Evolutionary conservation across 345 rosid genomes (phyloP).

Genomic region (Zanthoxylum bungeanum): DNA sequence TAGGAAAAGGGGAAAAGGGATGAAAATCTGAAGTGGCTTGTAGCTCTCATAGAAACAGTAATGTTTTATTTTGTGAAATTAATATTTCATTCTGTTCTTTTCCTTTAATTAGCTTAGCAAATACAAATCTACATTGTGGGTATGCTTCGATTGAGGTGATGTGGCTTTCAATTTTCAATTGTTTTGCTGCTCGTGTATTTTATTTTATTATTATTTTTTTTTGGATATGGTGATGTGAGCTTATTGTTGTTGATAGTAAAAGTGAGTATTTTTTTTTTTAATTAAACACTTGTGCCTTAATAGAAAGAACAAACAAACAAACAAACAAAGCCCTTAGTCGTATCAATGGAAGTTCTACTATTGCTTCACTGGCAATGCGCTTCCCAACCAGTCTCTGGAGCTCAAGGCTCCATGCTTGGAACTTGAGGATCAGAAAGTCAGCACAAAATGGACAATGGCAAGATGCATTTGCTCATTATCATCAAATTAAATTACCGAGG

Average conservation of each 20-base stretch:
- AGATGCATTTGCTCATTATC: constrained; percentile 40
- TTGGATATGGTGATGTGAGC: too few relatives aligned
- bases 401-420: constrained; percentile 34
- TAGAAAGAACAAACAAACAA: too few relatives aligned
- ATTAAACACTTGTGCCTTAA: too few relatives aligned
- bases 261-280: too few relatives aligned
- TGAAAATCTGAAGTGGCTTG: background rate
- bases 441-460: constrained; percentile 48
- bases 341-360: background rate
- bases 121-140: background rate
- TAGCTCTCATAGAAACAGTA: background rate
- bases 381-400: constrained; percentile 15
- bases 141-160: background rate
- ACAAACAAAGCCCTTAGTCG: too few relatives aligned
- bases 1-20: background rate
- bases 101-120: background rate
- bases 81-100: background rate
- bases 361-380: constrained; percentile 22
- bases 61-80: constrained; percentile 1
- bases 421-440: constrained; percentile 41
- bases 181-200: background rate
- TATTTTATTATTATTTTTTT: too few relatives aligned
- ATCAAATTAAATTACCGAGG: too few relatives aligned
- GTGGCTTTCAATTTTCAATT: too few relatives aligned
- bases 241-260: too few relatives aligned